Evolutionary conservation across 306 rosid species (phyloP), one percentile per base, ranked within the genome.

Genomic region (Cucurbita pepo): DNA sequence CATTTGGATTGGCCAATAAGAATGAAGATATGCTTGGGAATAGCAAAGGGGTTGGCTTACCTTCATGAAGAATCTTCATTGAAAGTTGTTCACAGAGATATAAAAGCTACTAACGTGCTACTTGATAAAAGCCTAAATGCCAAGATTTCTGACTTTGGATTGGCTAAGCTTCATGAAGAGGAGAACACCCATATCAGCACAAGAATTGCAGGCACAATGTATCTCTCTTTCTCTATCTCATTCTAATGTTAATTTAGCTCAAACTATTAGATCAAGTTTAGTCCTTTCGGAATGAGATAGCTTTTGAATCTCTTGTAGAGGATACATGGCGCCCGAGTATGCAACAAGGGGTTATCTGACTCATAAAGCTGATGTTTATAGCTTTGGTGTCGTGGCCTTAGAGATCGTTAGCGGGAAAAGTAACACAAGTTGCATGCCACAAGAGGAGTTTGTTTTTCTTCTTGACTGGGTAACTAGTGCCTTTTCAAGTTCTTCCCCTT

Each of bases 311-410:
- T 38, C 6, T 34, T 63, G 41, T 73, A 92, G 96, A 77, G 95
- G 97, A 52, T 92, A 92, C 65, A 92, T 92, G 97, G 96, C 96
- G 79, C 96, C 97, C 0, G 92, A 92, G 71, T 90, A 92, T 10
- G 97, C 97, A 50, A 87, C 85, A 86, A 79, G 96, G 45, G 97
- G 96, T 75, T 83, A 91, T 76, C 82, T 91, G 82, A 91, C 91
- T 0, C 90, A 91, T 60, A 89, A 91, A 19, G 94, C 94, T 71
- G 93, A 91, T 63, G 96, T 89, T 44, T 91, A 91, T 65, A 91
- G 96, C 74, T 91, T 87, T 1, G 96, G 97, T 34, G 66, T 89
- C 34, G 96, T 91, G 19, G 83, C 83, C 22, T 78, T 91, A 40
- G 97, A 91, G 77, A 86, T 91, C 73, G 64, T 58, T 12, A 58